Evolutionary conservation across 768 basidiomycete species (phyloP).

Genomic region (Lentinula sp.): DNA sequence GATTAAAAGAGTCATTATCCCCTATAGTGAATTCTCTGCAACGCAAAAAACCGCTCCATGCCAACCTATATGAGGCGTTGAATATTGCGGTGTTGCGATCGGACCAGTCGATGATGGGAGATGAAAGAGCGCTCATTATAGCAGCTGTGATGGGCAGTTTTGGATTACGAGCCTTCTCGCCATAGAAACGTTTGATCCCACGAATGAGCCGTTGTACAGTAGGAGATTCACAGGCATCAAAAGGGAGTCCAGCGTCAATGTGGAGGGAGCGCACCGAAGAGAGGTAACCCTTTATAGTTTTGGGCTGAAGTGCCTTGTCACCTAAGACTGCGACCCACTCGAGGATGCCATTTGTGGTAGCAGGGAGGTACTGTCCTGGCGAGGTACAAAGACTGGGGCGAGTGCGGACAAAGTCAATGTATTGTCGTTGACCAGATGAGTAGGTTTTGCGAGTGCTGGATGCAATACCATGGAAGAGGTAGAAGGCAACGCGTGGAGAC

Average conservation of each 20-base stretch:
- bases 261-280: constrained; percentile 21
- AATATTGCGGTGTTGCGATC: constrained; percentile 6
- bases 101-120: neutral
- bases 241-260: constrained; percentile 20
- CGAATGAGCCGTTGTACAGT: constrained; percentile 21
- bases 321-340: constrained; percentile 12
- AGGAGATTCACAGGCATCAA: constrained; percentile 16
- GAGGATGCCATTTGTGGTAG: constrained; percentile 7
- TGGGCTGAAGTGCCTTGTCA: constrained; percentile 1
- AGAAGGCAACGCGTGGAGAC: constrained; percentile 11
- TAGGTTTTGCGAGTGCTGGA: constrained; percentile 23
- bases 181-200: constrained; percentile 24
- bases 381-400: neutral
- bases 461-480: constrained; percentile 25
- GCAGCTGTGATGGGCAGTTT: constrained; percentile 3
- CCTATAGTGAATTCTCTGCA: constrained; percentile 11
- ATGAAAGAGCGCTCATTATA: neutral
- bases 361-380: constrained; percentile 10
- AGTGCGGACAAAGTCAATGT: too few species aligned
- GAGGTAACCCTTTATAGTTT: constrained; percentile 14
- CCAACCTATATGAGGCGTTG: constrained; percentile 8
- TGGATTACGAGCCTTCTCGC: constrained; percentile 10
- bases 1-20: constrained; percentile 8
- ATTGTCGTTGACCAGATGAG: too few species aligned
- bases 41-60: constrained; percentile 9